Evolutionary conservation across 371 early-diverging fungal genomes (phyloP), one percentile per base, ranked within the genome.

Genomic region (Mortierella polycephala): DNA sequence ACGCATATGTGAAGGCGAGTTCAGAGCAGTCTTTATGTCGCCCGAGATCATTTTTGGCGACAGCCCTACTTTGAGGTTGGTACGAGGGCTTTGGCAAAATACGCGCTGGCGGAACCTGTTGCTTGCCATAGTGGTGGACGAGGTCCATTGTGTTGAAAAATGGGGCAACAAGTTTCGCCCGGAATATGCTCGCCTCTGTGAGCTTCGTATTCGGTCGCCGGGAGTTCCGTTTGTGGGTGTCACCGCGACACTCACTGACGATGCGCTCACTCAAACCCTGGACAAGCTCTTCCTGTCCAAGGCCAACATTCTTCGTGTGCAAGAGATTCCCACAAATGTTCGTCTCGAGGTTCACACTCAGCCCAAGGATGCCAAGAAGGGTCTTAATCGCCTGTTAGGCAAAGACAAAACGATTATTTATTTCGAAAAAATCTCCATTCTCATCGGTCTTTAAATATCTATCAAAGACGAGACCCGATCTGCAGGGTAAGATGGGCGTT

Each of bases 141-240:
- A 67, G 16, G 61, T 60, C 47, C 67, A 67, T 55, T 67, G 67
- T 20, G 39, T 60, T 14, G 55, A 67, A 60, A 60, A 67, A 54
- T 67, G 67, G 67, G 56, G 56, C 5, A 0, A 53, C 18, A 51
- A 49, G n/a, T 67, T 67, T 47, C 60, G 67, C 14, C 44, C 53
- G 1, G 60, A 53, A 45, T 67, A 59, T 55, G 39, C n/a, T 20
- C 55, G 55, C 13, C 67, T 67, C 20, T 54, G 60, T 46, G 55
- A 60, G 14, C 47, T 67, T 21, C 60, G 60, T 40, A 53, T 52
- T 45, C 59, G 58, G 59, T 39, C 67, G 20, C 67, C 67, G 14
- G 59, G 46, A 20, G 59, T 58, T 20, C 67, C 67, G 18, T 42
- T 58, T 59, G 51, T 66, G 20, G 67, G 60, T 23, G 53, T 66